phyloP scores from a whole-genome alignment of 352 stramenopile species.

The Globisporangium alternatum region DNA sequence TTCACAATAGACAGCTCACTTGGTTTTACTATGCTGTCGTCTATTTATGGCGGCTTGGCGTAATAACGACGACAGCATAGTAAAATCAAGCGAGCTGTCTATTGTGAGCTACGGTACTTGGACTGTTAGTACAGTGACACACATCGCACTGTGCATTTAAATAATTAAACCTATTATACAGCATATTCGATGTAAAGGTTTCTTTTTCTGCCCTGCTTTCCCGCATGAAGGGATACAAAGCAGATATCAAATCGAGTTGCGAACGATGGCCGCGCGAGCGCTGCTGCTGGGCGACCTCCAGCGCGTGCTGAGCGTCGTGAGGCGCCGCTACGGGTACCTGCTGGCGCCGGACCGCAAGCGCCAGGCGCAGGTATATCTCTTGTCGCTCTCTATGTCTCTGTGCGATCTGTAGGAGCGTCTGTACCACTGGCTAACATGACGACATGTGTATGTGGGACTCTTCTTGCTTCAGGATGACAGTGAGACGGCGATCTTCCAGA shows the following conservation, averaged over 20 bases:
- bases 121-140: neutral
- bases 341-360: conserved; percentile 21
- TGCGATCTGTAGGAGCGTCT: neutral
- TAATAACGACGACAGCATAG: too few relatives aligned
- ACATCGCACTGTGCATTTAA: neutral
- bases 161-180: neutral
- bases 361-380: conserved; percentile 22
- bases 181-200: neutral
- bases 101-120: too few relatives aligned
- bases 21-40: too few relatives aligned
- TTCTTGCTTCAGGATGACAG: conserved; percentile 34
- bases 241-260: neutral
- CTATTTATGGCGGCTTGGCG: too few relatives aligned
- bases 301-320: conserved; percentile 59
- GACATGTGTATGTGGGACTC: neutral
- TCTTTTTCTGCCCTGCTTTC: neutral
- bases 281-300: conserved; percentile 76
- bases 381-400: neutral
- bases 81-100: too few relatives aligned
- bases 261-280: conserved; percentile 28
- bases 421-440: neutral
- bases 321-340: conserved; percentile 52
- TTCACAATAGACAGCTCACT: too few relatives aligned
- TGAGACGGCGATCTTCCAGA: conserved; percentile 54
- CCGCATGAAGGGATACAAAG: neutral